Evolutionary conservation across 345 rosid genomes (phyloP).

Genomic region (Alliaria petiolata): DNA sequence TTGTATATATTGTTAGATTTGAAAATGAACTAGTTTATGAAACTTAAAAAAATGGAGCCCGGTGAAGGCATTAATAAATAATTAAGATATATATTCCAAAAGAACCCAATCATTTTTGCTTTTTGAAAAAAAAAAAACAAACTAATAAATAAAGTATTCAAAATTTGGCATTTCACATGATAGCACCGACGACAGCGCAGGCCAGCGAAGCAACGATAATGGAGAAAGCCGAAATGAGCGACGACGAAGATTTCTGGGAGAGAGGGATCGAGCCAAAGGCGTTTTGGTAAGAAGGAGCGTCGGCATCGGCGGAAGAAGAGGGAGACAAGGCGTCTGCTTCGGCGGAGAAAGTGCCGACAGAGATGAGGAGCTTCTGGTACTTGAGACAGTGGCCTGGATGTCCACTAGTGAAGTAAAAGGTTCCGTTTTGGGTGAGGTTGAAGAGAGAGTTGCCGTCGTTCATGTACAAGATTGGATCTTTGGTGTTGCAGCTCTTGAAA

Average conservation of each 20-base stretch:
- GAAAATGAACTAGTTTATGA: background rate
- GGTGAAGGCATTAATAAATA: background rate
- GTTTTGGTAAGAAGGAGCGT: slow-evolving; percentile 65
- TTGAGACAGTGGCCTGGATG: slow-evolving; percentile 70
- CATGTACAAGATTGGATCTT: slow-evolving; percentile 81
- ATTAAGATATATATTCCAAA: background rate
- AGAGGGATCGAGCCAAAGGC: slow-evolving; percentile 73
- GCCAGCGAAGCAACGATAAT: slow-evolving; percentile 39
- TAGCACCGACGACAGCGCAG: slow-evolving; percentile 33
- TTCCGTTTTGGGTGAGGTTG: slow-evolving; percentile 65
- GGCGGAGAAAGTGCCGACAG: slow-evolving; percentile 56
- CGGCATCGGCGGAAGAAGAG: slow-evolving; percentile 43
- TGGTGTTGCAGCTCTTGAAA: slow-evolving; percentile 67
- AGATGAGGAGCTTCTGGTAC: slow-evolving; percentile 74
- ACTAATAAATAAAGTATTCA: background rate
- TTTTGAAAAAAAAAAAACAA: background rate
- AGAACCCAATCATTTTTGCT: background rate
- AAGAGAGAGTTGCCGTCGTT: slow-evolving; percentile 92
- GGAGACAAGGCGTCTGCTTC: slow-evolving; percentile 53
- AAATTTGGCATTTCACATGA: slow-evolving; percentile 32
- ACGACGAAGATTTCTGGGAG: slow-evolving; percentile 42
- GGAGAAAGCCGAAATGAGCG: slow-evolving; percentile 28
- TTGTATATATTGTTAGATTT: background rate
- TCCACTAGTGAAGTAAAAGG: slow-evolving; percentile 83
- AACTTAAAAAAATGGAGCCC: background rate